A percentile compares a stretch with the other conserved stretches of the same genome.
Evolutionary conservation across 208 protist species (phyloP).

Genomic region (Phytomonas sp.): DNA sequence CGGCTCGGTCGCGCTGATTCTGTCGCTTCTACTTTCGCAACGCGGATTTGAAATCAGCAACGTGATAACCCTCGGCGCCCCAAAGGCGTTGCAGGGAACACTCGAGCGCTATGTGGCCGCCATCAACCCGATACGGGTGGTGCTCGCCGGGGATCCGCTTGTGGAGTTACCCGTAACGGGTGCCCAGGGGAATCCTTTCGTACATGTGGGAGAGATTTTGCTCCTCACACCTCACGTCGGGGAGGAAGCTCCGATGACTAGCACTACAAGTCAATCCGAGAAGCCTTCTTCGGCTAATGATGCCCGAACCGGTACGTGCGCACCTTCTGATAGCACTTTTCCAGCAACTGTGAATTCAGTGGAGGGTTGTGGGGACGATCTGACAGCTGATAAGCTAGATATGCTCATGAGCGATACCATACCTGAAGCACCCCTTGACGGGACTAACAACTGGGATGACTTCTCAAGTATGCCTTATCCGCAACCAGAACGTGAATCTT

Average conservation of each 20-base stretch:
- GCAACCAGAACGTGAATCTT: too few species aligned
- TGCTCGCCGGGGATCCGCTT: constrained; percentile 70
- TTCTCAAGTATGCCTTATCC: too few species aligned
- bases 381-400: constrained; percentile 14
- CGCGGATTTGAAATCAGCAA: constrained; percentile 70
- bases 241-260: too few species aligned
- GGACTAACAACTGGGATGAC: too few species aligned
- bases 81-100: constrained; percentile 53
- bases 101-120: constrained; percentile 51
- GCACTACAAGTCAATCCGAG: too few species aligned
- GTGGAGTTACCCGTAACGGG: constrained; percentile 74
- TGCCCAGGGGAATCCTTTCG: constrained; percentile 61
- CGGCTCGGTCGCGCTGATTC: constrained; percentile 47
- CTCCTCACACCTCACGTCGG: constrained; percentile 24
- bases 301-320: too few species aligned
- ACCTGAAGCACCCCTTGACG: too few species aligned
- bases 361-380: not conserved
- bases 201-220: constrained; percentile 77
- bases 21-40: constrained; percentile 43
- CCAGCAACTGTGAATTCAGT: not conserved
- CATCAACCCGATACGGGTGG: constrained; percentile 69
- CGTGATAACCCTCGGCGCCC: constrained; percentile 59
- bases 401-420: too few species aligned
- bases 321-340: too few species aligned
- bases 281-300: too few species aligned